These are phyloP conservation scores for Metschnikowia colocasiae DNA, from an alignment of 805 yeast species.

Conservation along the genomic window DNA sequence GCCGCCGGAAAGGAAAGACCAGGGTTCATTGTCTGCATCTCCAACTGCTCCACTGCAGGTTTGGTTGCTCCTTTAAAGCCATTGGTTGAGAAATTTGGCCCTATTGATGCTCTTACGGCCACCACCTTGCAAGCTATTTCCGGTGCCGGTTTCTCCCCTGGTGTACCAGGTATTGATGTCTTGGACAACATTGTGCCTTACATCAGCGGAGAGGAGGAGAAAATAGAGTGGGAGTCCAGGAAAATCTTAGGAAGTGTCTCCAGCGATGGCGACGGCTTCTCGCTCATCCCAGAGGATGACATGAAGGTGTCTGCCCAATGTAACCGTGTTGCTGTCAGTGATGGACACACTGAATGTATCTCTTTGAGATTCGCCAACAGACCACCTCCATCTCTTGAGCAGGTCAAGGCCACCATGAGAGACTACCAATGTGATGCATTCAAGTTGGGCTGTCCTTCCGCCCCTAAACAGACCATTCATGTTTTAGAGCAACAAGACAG, in stretches of 20 bases:
- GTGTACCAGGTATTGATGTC: slow-evolving; percentile 92
- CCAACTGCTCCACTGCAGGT: slow-evolving; percentile 98
- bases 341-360: slow-evolving; percentile 96
- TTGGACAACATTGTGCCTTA: slow-evolving; percentile 92
- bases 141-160: slow-evolving; percentile 98
- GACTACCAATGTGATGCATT: slow-evolving; percentile 83
- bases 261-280: slow-evolving; percentile 50
- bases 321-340: slow-evolving; percentile 94
- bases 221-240: slow-evolving; percentile 97
- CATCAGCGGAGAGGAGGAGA: slow-evolving; percentile 96
- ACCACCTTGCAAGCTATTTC: slow-evolving; percentile 97
- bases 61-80: slow-evolving; percentile 95
- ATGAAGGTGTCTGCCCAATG: slow-evolving; percentile 92
- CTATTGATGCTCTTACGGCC: slow-evolving; percentile 78
- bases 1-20: slow-evolving; percentile 53
- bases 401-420: slow-evolving; percentile 64
- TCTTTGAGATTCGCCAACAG: slow-evolving; percentile 75
- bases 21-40: slow-evolving; percentile 90
- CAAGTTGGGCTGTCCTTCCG: slow-evolving; percentile 78
- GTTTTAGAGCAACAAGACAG: slow-evolving; percentile 88
- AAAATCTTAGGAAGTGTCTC: slow-evolving; percentile 78
- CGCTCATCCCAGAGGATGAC: slow-evolving; percentile 60
- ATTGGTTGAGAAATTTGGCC: slow-evolving; percentile 85
- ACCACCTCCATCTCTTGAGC: slow-evolving; percentile 82
- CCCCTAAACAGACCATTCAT: slow-evolving; percentile 89